These are phyloP conservation scores for Alternaria sp. DNA, from an alignment of 2,329 filamentous ascomycete genomes.

Conservation along the genomic window DNA sequence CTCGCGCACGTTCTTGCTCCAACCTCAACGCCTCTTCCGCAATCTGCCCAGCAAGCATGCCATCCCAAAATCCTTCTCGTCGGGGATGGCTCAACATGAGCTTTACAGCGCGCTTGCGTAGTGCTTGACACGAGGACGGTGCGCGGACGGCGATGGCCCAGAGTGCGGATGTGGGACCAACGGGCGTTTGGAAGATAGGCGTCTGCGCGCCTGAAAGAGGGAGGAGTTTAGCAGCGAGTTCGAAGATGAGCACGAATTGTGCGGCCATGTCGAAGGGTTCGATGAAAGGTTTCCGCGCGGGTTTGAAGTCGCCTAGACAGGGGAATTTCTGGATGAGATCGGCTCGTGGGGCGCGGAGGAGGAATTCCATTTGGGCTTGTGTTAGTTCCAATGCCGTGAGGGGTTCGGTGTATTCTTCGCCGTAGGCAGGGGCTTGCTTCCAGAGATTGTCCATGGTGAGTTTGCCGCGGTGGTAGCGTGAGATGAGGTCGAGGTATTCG, in stretches of 20 bases:
- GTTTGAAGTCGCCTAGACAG: conserved; percentile 10
- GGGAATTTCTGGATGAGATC: conserved; percentile 17
- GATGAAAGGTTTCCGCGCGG: conserved; percentile 15
- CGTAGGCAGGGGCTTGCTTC: not conserved
- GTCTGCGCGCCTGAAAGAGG: conserved; percentile 8
- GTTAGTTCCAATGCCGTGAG: conserved; percentile 18
- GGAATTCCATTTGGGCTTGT: conserved; percentile 20
- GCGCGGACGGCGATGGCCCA: conserved; percentile 35
- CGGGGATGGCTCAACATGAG: conserved; percentile 37
- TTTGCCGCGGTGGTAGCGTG: conserved; percentile 13
- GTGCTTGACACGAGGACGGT: conserved; percentile 19
- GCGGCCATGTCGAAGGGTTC: conserved; percentile 23
- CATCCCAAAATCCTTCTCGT: conserved; percentile 60
- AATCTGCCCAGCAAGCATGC: conserved; percentile 65
- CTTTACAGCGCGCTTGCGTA: conserved; percentile 33
- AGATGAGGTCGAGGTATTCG: conserved; percentile 10
- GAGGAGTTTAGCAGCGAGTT: conserved; percentile 18
- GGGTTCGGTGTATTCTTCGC: conserved; percentile 1
- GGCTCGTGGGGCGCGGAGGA: conserved; percentile 16
- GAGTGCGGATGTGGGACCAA: conserved; percentile 32
- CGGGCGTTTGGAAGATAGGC: conserved; percentile 36
- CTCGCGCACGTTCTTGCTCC: conserved; percentile 33
- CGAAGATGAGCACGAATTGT: conserved; percentile 24
- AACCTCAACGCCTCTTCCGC: conserved; percentile 32
- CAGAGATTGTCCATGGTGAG: conserved; percentile 11